Conservation (phyloP, 2,329 filamentous ascomycete species). For the Alternaria longipes region DNA sequence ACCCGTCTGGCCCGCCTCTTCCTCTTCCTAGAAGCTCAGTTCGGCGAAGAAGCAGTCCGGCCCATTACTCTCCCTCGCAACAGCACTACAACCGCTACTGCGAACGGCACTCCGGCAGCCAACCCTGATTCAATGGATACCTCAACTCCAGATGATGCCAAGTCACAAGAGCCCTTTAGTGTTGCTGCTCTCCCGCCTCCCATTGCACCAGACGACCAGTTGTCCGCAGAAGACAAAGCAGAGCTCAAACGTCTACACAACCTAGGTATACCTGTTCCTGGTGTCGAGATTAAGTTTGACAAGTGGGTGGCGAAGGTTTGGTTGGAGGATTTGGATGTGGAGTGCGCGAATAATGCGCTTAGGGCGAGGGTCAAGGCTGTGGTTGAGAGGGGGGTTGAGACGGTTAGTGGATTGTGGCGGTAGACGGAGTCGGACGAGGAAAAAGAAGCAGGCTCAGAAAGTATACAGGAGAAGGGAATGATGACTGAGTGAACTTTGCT, state of each 20-base stretch:
- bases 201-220: slow-evolving; percentile 4
- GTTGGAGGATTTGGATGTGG: slow-evolving; percentile 91
- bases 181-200: slow-evolving; percentile 9
- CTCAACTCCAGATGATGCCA: slow-evolving; percentile 1
- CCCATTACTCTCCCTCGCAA: slow-evolving; percentile 76
- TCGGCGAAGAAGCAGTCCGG: slow-evolving; percentile 81
- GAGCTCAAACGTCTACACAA: slow-evolving; percentile 83
- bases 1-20: slow-evolving; percentile 86
- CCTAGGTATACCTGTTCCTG: slow-evolving; percentile 89
- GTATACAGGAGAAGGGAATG: not conserved
- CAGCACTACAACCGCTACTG: slow-evolving; percentile 45
- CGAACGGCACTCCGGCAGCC: slow-evolving; percentile 11
- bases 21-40: slow-evolving; percentile 97
- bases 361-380: slow-evolving; percentile 87
- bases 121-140: slow-evolving; percentile 1
- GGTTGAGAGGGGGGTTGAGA: slow-evolving; percentile 88
- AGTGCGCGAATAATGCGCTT: slow-evolving; percentile 80
- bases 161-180: slow-evolving; percentile 17
- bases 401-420: slow-evolving; percentile 62
- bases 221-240: slow-evolving; percentile 35
- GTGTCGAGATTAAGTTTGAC: slow-evolving; percentile 85
- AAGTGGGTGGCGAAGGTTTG: slow-evolving; percentile 88
- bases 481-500: not conserved
- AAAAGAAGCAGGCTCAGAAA: not conserved
- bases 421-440: not conserved